Conservation (phyloP, 2,329 filamentous ascomycete species). For the Ilyonectria robusta region DNA sequence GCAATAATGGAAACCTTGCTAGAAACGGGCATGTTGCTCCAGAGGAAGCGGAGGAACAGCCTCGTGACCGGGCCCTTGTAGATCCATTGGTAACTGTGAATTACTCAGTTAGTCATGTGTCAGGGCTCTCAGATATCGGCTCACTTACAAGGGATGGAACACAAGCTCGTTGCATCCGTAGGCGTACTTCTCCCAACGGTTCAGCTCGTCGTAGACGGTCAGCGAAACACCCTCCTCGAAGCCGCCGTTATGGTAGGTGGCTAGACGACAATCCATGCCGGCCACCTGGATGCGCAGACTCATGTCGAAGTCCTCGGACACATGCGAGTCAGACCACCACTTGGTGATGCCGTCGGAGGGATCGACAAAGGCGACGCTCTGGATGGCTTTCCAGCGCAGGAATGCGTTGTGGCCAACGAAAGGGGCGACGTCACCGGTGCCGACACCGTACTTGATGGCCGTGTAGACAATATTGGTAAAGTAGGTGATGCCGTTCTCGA, state of each 20-base stretch:
- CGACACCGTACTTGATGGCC: constrained; percentile 78
- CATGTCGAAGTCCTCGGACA: constrained; percentile 86
- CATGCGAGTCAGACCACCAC: constrained; percentile 82
- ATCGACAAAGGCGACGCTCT: constrained; percentile 44
- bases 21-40: constrained; percentile 66
- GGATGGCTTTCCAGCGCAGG: constrained; percentile 71
- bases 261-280: constrained; percentile 78
- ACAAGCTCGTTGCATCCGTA: constrained; percentile 81
- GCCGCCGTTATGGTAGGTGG: constrained; percentile 76
- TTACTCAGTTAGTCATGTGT: not conserved
- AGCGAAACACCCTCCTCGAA: constrained; percentile 83
- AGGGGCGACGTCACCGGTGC: constrained; percentile 79
- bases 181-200: constrained; percentile 81
- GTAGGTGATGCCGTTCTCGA: constrained; percentile 83
- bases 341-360: constrained; percentile 68
- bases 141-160: constrained; percentile 72
- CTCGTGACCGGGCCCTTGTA: constrained; percentile 74
- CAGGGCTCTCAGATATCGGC: too few species aligned
- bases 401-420: constrained; percentile 87
- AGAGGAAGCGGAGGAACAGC: constrained; percentile 55
- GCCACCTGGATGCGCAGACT: constrained; percentile 78
- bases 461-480: constrained; percentile 86
- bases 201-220: constrained; percentile 81
- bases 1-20: constrained; percentile 80
- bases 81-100: constrained; percentile 64